Evolutionary conservation across 2,329 filamentous ascomycete species (phyloP), one percentile per base, ranked within the genome.

Genomic region (Didymellaceae sp.): DNA sequence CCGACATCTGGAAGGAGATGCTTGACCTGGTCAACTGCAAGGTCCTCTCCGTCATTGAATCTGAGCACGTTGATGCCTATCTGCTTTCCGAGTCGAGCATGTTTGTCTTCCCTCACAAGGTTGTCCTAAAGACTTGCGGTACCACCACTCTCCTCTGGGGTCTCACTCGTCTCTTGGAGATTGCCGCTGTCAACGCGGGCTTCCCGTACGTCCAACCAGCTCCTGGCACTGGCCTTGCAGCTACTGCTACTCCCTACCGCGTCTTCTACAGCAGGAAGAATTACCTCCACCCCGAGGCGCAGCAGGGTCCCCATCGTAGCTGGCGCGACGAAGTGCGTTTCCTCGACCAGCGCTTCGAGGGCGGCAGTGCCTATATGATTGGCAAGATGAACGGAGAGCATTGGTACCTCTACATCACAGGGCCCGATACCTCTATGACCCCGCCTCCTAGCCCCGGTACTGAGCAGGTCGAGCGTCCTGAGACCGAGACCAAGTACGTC

Each of bases 331-430:
- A 99, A 74, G 93, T 97, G 68, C 88, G 87, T 66, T 96, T 88
- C 65, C 82, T 99, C 57, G 94, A 99, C 76, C 88, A 89, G 71
- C 90, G 92, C 75, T 97, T 99, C 72, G 81, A 89, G 55, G 88
- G 90, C 48, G 94, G 94, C 46, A 97, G 93, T 74, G 94, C 94
- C 41, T 99, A 99, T 75, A 96, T 97, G 92, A 95, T 99, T 60
- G 94, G 94, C 68, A 97, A 97, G 78, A 97, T 97, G 93, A 99
- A 99, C 65, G 93, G 94, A 51, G 94, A 99, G 74, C 94, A 99
- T 67, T 99, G 94, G 94, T 97, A 97, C 73, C 80, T 99, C 47
- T 99, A 99, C 78, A 87, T 97, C 66, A 97, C 94, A 10, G 90
- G 90, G 42, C 93, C 94, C 14, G 87, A 88, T 71, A 87, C 84